Evolutionary conservation across 306 rosid genomes (phyloP).

Genomic region (Castanea sativa): DNA sequence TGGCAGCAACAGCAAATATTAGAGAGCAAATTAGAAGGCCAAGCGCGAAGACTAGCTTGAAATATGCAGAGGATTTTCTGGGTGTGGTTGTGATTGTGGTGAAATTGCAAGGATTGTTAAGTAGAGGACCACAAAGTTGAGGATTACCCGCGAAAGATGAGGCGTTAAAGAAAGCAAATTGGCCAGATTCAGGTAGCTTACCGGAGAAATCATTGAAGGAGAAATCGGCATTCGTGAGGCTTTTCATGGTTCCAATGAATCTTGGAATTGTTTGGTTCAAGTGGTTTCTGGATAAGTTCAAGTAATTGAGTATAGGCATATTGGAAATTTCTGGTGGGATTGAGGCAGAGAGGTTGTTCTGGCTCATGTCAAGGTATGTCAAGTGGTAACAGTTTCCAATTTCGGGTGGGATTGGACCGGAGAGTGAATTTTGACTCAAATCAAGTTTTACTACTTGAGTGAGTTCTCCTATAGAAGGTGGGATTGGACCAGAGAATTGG

Average conservation of each 20-base stretch:
- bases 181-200: constrained; percentile 75
- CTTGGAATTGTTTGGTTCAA: constrained; percentile 60
- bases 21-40: constrained; percentile 68
- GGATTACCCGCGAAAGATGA: constrained; percentile 82
- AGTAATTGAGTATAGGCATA: constrained; percentile 55
- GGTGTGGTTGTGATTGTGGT: constrained; percentile 30
- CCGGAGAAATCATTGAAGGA: constrained; percentile 88
- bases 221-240: constrained; percentile 88
- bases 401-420: constrained; percentile 58
- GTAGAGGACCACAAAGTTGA: constrained; percentile 60
- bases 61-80: constrained; percentile 29
- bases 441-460: constrained; percentile 60
- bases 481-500: constrained; percentile 74
- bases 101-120: constrained; percentile 77
- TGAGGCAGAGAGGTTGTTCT: constrained; percentile 79
- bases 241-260: constrained; percentile 65
- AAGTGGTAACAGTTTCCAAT: constrained; percentile 58
- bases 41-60: constrained; percentile 72
- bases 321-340: constrained; percentile 61
- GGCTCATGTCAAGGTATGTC: constrained; percentile 83
- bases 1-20: constrained; percentile 63
- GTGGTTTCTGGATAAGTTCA: constrained; percentile 72
- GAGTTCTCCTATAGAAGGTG: constrained; percentile 67
- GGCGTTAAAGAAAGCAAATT: constrained; percentile 72
- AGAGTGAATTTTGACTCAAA: constrained; percentile 58